Percentiles rank a stretch among this genome's conserved stretches.
Evolutionary conservation across 495 filamentous ascomycete genomes (phyloP).

Genomic region (Penicillium canariense): DNA sequence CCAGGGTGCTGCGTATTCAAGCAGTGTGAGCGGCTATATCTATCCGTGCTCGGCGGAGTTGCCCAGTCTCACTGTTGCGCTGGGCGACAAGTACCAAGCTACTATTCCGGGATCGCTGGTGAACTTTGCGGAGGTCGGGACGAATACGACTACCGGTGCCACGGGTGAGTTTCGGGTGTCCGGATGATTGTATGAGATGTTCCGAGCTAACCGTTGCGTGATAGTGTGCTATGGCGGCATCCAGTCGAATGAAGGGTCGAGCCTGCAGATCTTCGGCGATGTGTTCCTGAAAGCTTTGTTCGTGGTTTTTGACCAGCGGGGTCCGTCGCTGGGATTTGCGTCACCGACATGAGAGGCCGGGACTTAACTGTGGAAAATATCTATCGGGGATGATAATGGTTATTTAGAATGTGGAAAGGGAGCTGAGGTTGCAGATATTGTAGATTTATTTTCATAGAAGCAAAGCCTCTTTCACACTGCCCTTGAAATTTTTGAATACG

Average conservation of each 20-base stretch:
- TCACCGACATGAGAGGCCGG: slow-evolving; percentile 15
- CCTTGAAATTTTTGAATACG: neutral
- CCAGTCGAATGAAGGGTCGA: slow-evolving; percentile 57
- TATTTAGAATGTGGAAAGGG: neutral
- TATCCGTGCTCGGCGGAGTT: slow-evolving; percentile 62
- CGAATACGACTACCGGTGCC: slow-evolving; percentile 39
- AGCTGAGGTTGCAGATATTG: neutral
- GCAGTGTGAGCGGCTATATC: slow-evolving; percentile 56
- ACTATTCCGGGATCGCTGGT: slow-evolving; percentile 65
- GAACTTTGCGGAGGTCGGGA: slow-evolving; percentile 60
- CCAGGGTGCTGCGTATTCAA: slow-evolving; percentile 47
- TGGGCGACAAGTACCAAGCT: slow-evolving; percentile 59
- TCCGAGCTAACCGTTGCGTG: slow-evolving; percentile 33
- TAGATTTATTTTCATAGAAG: slow-evolving; percentile 4
- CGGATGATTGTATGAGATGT: slow-evolving; percentile 34
- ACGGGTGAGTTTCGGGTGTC: slow-evolving; percentile 28
- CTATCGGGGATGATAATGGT: neutral
- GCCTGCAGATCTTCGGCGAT: slow-evolving; percentile 73
- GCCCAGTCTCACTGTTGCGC: slow-evolving; percentile 64
- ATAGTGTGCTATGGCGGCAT: slow-evolving; percentile 70
- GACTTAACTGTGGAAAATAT: neutral
- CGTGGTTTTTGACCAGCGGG: slow-evolving; percentile 68
- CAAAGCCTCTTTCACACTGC: neutral
- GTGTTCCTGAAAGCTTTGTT: slow-evolving; percentile 78
- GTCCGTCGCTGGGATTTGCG: slow-evolving; percentile 43